Base-by-base conservation (phyloP, 2,329 filamentous ascomycete species). In the Phaeophleospora eucalypticola region DNA sequence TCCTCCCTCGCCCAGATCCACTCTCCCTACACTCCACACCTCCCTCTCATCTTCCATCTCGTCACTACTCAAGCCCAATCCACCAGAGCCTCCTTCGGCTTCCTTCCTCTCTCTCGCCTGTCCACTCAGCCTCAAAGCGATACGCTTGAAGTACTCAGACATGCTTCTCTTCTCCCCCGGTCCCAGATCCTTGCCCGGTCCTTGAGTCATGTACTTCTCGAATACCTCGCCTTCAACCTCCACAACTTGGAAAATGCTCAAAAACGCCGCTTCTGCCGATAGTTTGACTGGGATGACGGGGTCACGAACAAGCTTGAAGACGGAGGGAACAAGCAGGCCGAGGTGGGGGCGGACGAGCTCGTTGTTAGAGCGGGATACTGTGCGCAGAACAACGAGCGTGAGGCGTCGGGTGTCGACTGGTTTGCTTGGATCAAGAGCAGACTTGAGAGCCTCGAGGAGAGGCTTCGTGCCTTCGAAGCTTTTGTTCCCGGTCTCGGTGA, bases 111-210 rank as follows among this genome's bases (percentile, higher is more conserved):
- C 93, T 52, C 89, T 80, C 1, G 87, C 89, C 67, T 97, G 93
- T 15, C 75, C 80, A n/a, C 87, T 91, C 16, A 97, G 71, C 58
- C 90, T 81, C 61, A 91, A 68, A 1, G 89, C 89, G 54, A 98
- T 87, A 35, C 93, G 78, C 77, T 95, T 95, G 73, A 97, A 97
- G 72, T 98, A 98, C 67, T 98, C 93, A 49, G 84, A 80, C 86
- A 98, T 96, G 66, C 85, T 89, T 58, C 91, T 80, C 77, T 94
- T 93, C 15, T 82, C 82, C 34, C 81, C 84, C 0, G 87, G 70
- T 7, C 83, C 76, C 49, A 96, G 69, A 2, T 81, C 79, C 41
- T 80, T 79, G 4, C 79, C 81, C 1, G 83, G 76, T 0, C 83
- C 82, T 14, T 39, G 43, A 8, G 80, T 75, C 73, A 96, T 83